Base-by-base conservation (phyloP, 1,139 yeast genomes). In the Ogataea hybrid region DNA sequence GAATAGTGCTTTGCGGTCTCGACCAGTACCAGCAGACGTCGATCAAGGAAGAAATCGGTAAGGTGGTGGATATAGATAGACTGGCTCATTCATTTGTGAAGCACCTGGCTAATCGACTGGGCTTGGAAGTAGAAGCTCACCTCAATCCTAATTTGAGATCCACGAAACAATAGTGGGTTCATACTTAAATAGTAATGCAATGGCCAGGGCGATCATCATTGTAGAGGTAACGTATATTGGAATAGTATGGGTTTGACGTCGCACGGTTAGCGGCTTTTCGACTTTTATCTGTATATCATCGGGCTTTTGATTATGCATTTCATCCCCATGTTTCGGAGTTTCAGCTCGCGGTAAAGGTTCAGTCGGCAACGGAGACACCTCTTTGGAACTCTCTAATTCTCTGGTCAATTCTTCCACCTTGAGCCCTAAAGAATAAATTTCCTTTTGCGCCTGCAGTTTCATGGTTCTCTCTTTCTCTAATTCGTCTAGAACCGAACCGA, bases 1-100 rank as follows among this genome's bases (percentile, higher is more conserved):
- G 74, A 0, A 73, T 86, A 52, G 82, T 79, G 10, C 88, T 95
- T 73, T 94, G 98, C 66, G 98, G 98, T 1, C 68, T 90, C 32
- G 79, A 84, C 0, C 78, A 75, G 9, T 76, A 76, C 25, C 52
- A 55, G 17, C 80, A 84, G 32, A 81, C 86, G 0, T 73, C 79
- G 1, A 65, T 59, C 8, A 34, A 39, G 7, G 44, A 50, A n/a
- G 59, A 59, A 28, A 32, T 33, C 14, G 35, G 35, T 11, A 32
- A 12, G 15, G 18, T n/a, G 22, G 32, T 37, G 7, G 37, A 32
- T 21, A 18, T 37, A 12, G 15, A 32, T 7, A 21, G 23, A 23
- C 25, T 39, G 7, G 33, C 42, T 9, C 14, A 32, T 12, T 21
- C 36, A 7, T 37, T 37, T 32, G 36, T 20, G 8, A 17, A 22